These are phyloP conservation scores for Tripidium arundinaceum DNA, from an alignment of 202 grass and related monocot genomes.

Conservation along the genomic window DNA sequence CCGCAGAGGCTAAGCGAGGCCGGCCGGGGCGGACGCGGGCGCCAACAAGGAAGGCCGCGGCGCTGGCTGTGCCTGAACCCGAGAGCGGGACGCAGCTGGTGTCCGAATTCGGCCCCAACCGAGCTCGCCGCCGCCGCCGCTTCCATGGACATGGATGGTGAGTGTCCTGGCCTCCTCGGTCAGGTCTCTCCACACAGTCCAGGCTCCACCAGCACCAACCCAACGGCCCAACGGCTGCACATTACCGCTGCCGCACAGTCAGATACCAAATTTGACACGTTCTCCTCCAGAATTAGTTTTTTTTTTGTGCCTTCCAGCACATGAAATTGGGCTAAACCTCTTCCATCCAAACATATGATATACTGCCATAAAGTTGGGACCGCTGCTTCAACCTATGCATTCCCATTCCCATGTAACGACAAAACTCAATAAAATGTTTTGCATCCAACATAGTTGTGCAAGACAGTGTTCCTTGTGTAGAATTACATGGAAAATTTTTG, in stretches of 20 bases:
- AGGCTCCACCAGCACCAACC: no score
- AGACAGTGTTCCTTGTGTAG: no score
- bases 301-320: no score
- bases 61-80: not conserved
- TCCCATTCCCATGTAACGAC: not conserved
- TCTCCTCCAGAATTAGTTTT: no score
- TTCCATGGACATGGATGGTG: slow-evolving; percentile 30
- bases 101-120: not conserved
- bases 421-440: not conserved
- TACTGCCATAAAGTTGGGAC: not conserved
- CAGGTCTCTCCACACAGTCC: no score
- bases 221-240: no score
- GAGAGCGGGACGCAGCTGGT: not conserved
- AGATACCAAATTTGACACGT: no score
- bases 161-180: not conserved
- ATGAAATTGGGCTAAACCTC: not conserved
- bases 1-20: slow-evolving; percentile 11
- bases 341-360: not conserved
- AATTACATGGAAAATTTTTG: not conserved
- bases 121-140: no score
- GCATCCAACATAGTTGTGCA: not conserved
- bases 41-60: not conserved
- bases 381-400: not conserved
- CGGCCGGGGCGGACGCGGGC: not conserved
- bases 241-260: no score